These are phyloP conservation scores for Solanum pennellii DNA, from an alignment of 257 asterid genomes.

Conservation along the genomic window DNA sequence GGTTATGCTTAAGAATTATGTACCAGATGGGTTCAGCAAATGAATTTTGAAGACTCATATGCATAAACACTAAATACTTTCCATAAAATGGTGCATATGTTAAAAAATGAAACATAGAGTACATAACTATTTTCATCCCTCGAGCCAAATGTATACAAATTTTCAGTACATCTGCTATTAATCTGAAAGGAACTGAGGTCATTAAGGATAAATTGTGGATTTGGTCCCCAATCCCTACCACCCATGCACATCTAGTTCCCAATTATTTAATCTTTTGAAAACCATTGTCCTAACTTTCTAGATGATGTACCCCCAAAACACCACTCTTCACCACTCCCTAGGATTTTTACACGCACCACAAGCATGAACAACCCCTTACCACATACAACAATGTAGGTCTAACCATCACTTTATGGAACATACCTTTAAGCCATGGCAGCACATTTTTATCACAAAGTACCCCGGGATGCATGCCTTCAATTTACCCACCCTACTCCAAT, in stretches of 20 bases:
- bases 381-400: neutral
- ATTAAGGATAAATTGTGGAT: neutral
- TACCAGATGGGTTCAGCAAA: neutral
- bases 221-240: neutral
- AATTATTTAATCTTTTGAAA: neutral
- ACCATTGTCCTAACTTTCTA: neutral
- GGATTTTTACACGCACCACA: neutral
- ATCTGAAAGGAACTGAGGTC: neutral
- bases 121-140: neutral
- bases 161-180: neutral
- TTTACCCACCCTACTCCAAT: neutral
- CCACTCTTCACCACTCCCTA: neutral
- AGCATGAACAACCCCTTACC: neutral
- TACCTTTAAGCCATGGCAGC: neutral
- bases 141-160: neutral
- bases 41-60: neutral
- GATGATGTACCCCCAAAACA: neutral
- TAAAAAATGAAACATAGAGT: neutral
- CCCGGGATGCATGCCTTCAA: too few relatives aligned
- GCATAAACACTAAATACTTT: neutral
- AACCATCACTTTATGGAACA: neutral
- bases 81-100: neutral
- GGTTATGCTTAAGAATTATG: neutral
- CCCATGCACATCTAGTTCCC: neutral
- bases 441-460: neutral